Percentiles rank a stretch among this genome's conserved stretches.
Conservation (phyloP, 148 eudicot species). For the Fagopyrum esculentum region DNA sequence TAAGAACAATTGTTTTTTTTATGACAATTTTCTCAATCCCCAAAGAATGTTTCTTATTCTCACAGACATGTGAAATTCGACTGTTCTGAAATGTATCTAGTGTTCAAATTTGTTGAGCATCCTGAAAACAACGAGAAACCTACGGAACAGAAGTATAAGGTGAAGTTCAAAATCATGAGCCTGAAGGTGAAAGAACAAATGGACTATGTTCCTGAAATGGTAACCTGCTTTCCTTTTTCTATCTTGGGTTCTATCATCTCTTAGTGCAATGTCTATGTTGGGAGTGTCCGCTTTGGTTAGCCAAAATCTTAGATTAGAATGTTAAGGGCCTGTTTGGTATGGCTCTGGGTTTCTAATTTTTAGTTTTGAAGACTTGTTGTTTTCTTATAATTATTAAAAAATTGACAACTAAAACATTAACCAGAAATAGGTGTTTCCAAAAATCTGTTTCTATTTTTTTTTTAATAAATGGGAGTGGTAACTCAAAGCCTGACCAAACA, state of each 20-base stretch:
- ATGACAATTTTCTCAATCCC: background rate
- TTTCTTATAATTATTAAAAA: too few species aligned
- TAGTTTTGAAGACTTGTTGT: too few species aligned
- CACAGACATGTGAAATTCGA: background rate
- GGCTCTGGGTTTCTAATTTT: too few species aligned
- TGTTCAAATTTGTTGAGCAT: constrained; percentile 90
- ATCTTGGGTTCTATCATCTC: background rate
- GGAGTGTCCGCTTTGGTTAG: background rate
- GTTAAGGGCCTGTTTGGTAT: background rate
- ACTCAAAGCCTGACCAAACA: too few species aligned
- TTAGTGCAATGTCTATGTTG: background rate
- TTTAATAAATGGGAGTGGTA: too few species aligned
- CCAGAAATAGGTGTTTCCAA: too few species aligned
- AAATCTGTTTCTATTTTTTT: too few species aligned
- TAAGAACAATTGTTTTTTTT: constrained; percentile 14
- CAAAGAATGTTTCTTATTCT: background rate
- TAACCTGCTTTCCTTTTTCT: constrained; percentile 17
- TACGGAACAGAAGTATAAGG: constrained; percentile 55
- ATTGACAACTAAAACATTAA: too few species aligned
- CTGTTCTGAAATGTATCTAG: constrained; percentile 23
- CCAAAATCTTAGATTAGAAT: background rate
- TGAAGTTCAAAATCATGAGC: constrained; percentile 94
- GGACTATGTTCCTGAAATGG: constrained; percentile 87
- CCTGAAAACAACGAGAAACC: constrained; percentile 94
- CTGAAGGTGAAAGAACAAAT: constrained; percentile 75